Base-by-base conservation (phyloP, 2,329 filamentous ascomycete species). In the Calycina herbarum region DNA sequence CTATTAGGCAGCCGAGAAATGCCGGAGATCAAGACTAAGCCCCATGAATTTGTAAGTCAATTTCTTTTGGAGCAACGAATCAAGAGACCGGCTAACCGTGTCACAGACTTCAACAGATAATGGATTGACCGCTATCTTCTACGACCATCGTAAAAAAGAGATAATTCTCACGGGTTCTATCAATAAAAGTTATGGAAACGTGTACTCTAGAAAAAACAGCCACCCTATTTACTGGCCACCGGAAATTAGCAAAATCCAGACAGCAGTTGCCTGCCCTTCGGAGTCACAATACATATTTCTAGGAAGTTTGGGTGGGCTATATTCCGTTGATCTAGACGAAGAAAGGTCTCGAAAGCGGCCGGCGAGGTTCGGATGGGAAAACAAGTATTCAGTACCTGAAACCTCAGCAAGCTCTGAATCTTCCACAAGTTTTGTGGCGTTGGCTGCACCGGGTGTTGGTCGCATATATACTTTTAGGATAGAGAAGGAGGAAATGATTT, bases 401-500 rank as follows among this genome's bases (percentile, higher is more conserved):
- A 40, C 13, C 13, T 13, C 38, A 40, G 20, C n/a, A 24, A 20
- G 48, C 11, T 24, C 27, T 29, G 27, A 10, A 15, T 31, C 20
- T 17, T n/a, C 54, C 15, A 10, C 54, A 1, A 2, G 10, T 17
- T 57, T 57, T n/a, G 54, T 33, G 6, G 54, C 27, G 6, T 33
- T 57, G 15, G 54, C 54, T 0, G 17, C 17, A 13, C 27, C 54
- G 15, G 27, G 31, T 29, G 29, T 24, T 33, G 29, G 33, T 31
- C 24, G 27, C 27, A 57, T 57, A 7, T 57, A 57, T 33, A 17
- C 27, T 33, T 57, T 57, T 33, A 3, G 54, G 24, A 57, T 57
- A 3, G 54, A 57, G 24, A 57, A 57, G 24, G 54, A 57, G 24
- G 17, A 57, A 11, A 57, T 57, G 54, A 57, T 57, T 33, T 33